A percentile compares a stretch with the other conserved stretches of the same genome.
Evolutionary conservation across 2,329 filamentous ascomycete genomes (phyloP).

Genomic region (Cytospora paraplurivora): DNA sequence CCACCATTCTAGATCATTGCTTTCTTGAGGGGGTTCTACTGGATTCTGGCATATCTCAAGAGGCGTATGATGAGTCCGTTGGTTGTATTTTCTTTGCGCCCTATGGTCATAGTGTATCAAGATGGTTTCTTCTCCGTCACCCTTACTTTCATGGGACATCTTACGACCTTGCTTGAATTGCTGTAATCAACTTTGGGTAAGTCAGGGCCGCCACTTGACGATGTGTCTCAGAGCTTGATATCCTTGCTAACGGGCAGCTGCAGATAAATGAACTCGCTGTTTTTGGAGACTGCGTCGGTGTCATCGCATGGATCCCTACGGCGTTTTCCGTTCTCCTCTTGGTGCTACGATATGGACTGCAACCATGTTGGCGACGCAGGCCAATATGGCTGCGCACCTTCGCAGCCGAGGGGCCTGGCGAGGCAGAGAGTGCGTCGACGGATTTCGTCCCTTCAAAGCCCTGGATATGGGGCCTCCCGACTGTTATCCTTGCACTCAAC

Average conservation of each 20-base stretch:
- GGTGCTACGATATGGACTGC: slow-evolving; percentile 37
- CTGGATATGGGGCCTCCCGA: slow-evolving; percentile 9
- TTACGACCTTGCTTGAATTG: slow-evolving; percentile 27
- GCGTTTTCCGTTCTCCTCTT: slow-evolving; percentile 37
- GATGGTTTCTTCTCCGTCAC: slow-evolving; percentile 18
- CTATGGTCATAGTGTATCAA: neutral
- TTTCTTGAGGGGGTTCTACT: neutral
- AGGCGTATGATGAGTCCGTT: slow-evolving; percentile 9
- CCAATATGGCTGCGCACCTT: slow-evolving; percentile 41
- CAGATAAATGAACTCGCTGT: slow-evolving; percentile 28
- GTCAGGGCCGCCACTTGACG: neutral
- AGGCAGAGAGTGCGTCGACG: slow-evolving; percentile 14
- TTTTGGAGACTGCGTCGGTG: slow-evolving; percentile 38
- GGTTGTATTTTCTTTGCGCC: neutral
- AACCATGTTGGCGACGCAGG: slow-evolving; percentile 37
- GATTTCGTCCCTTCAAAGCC: slow-evolving; percentile 11
- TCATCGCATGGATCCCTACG: slow-evolving; percentile 38
- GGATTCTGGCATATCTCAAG: slow-evolving; percentile 13
- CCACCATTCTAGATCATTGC: neutral
- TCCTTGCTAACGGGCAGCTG: slow-evolving; percentile 21
- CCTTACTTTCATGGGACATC: slow-evolving; percentile 25
- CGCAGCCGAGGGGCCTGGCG: slow-evolving; percentile 34
- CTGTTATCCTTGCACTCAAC: slow-evolving; percentile 16
- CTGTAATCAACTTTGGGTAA: slow-evolving; percentile 27
- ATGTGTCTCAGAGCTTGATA: neutral